Evolutionary conservation across 2,329 filamentous ascomycete species (phyloP), one percentile per base, ranked within the genome.

Genomic region (Aspergillus amoenus): DNA sequence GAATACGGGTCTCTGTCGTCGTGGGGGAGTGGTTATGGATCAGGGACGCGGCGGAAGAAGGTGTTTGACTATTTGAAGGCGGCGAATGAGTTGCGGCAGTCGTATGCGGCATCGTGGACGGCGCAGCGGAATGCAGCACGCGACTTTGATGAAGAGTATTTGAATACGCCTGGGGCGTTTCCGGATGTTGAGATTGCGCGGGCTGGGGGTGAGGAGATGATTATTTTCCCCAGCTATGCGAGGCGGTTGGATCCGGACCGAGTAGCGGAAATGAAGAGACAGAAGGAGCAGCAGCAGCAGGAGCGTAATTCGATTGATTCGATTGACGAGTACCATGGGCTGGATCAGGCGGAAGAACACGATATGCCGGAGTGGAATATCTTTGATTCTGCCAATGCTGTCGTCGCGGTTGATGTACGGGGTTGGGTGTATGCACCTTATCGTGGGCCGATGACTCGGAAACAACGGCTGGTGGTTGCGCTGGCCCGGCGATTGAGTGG

Each of bases 381-480:
- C 59, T 84, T 88, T 52, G 89, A 96, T 71, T 88, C 93, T 58
- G 87, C 92, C 67, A 89, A 89, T 71, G 91, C 93, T 0, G 80
- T 97, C 4, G 90, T 97, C 1, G 93, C 97, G 69, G 91, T 97
- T 5, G 93, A 99, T 71, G 91, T 99, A 22, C 84, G 93, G 64
- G 94, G 94, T 13, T 99, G 95, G 94, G 84, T 97, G 51, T 99
- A 96, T 73, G 86, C 87, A 40, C 93, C 93, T 17, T 90, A 93
- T 67, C 83, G 82, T 63, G 92, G 91, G 0, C 92, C 91, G 4
- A 87, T 97, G 83, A 93, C 85, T 24, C 84, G 93, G 64, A 91
- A 91, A 68, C 95, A 97, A 68, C 84, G 94, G 39, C 80, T 97
- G 59, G 80, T 97, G 66, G 86, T 99, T 53, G 91, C 93, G 0